Percentiles rank a stretch among this genome's conserved stretches.
phyloP scores from a whole-genome alignment of 1,139 yeast species.

The Pichia terricola region DNA sequence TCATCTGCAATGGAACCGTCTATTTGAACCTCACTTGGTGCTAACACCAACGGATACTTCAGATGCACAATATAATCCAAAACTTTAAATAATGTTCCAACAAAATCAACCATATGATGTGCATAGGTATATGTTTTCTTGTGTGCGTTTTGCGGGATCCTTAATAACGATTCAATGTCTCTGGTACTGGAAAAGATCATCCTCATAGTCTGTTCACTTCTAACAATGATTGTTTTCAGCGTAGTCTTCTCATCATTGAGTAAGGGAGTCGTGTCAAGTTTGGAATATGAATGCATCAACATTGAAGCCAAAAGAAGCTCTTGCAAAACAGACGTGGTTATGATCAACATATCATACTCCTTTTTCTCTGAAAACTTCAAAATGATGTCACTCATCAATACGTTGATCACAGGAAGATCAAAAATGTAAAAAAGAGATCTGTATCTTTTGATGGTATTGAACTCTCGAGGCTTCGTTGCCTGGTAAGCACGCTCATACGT shows the following conservation, averaged over 20 bases:
- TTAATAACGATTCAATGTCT: constrained; percentile 49
- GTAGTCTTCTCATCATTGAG: constrained; percentile 52
- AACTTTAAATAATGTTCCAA: constrained; percentile 56
- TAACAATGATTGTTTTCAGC: constrained; percentile 36
- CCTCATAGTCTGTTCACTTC: constrained; percentile 24
- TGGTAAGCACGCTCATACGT: constrained; percentile 28
- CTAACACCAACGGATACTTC: constrained; percentile 48
- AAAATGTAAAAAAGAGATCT: constrained; percentile 62
- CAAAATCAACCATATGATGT: constrained; percentile 53
- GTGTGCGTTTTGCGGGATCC: constrained; percentile 56
- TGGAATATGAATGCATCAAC: constrained; percentile 38
- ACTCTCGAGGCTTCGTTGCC: constrained; percentile 20
- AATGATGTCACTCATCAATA: constrained; percentile 44
- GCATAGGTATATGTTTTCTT: constrained; percentile 60
- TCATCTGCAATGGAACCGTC: constrained; percentile 9
- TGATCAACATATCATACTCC: constrained; percentile 38
- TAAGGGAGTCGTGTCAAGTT: constrained; percentile 41
- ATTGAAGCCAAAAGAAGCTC: constrained; percentile 51
- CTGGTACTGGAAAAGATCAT: constrained; percentile 54
- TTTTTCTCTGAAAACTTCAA: constrained; percentile 40
- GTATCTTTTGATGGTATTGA: constrained; percentile 30
- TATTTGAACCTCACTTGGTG: constrained; percentile 24
- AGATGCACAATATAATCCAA: constrained; percentile 60
- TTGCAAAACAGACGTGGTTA: constrained; percentile 59
- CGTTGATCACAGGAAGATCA: constrained; percentile 54